Base-by-base conservation (phyloP, 2,329 filamentous ascomycete species). In the Epichloe festucae region DNA sequence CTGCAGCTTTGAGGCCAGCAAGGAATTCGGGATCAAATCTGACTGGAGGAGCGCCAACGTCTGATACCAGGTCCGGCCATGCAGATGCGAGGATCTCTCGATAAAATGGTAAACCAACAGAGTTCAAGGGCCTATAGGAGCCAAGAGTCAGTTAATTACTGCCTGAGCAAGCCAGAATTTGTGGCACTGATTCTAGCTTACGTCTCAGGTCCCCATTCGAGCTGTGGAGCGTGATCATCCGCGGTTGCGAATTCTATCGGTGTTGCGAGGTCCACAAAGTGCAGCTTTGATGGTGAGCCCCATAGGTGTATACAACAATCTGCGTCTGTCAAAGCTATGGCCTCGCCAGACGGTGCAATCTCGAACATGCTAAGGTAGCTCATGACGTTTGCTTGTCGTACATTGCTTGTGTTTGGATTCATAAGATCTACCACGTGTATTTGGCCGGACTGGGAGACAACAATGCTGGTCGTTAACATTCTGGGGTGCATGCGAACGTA, bases 401-500 rank as follows among this genome's bases (percentile, higher is more conserved):
- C 81, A 58, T 86, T 90, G 63, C 88, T 89, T 19, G 87, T 84
- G 62, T 94, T 90, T 0, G 89, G 87, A 56, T 95, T 95, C 81
- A 94, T 89, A 5, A 98, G 78, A 66, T 98, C 93, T 48, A 97
- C 89, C 14, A 97, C 85, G 64, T 98, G 91, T 66, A 98, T 86
- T 66, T 96, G 89, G 1, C 94, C 93, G 43, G 82, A 86, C 62
- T 94, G 89, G 3, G 91, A 95, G 31, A 90, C 84, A 48, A 98
- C 88, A 54, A 98, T 90, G 60, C 88, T 91, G 0, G 94, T 97
- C 0, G 93, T 96, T 19, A 89, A 85, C 79, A 98, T 87, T 60
- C 89, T 85, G 1, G 94, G 93, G 65, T 98, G 93, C 86, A 98
- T 93, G 53, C 93, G 84, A 42, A 96, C 90, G 70, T 89, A 95